These are phyloP conservation scores for Xylariales sp. DNA, from an alignment of 2,329 filamentous ascomycete species.

Conservation along the genomic window DNA sequence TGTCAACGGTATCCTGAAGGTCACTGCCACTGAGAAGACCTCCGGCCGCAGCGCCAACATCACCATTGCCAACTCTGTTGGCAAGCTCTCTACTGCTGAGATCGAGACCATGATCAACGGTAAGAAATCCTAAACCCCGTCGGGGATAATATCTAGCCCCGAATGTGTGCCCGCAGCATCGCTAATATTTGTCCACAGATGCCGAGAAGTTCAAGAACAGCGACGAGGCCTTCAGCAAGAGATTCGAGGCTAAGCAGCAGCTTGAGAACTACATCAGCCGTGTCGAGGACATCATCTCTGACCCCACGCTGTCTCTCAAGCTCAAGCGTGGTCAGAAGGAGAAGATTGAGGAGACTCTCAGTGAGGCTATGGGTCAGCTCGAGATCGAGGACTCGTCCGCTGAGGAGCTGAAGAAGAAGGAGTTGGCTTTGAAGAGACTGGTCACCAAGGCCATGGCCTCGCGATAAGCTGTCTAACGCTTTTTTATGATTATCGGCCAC, in stretches of 20 bases:
- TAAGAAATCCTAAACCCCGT: too few relatives aligned
- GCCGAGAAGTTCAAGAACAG: slow-evolving; percentile 98
- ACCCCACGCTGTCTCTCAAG: slow-evolving; percentile 93
- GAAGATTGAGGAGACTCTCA: slow-evolving; percentile 96
- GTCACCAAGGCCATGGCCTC: slow-evolving; percentile 98
- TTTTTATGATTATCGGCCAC: slow-evolving; percentile 19
- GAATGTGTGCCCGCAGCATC: too few relatives aligned
- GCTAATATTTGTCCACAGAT: too few relatives aligned
- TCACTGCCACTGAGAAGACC: slow-evolving; percentile 98
- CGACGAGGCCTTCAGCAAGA: slow-evolving; percentile 99
- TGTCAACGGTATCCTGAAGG: slow-evolving; percentile 99
- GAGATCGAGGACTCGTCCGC: slow-evolving; percentile 89
- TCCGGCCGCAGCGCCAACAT: slow-evolving; percentile 98
- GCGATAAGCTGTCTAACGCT: slow-evolving; percentile 53
- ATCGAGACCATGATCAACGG: slow-evolving; percentile 98
- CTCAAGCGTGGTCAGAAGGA: slow-evolving; percentile 99
- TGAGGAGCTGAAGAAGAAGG: slow-evolving; percentile 99
- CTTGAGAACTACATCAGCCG: slow-evolving; percentile 98
- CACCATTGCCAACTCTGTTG: slow-evolving; percentile 98
- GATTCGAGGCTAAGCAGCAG: slow-evolving; percentile 98
- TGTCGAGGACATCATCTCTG: slow-evolving; percentile 97
- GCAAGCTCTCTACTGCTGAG: slow-evolving; percentile 90
- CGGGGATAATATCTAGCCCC: too few relatives aligned
- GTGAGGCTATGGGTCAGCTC: slow-evolving; percentile 95
- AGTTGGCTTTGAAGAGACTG: slow-evolving; percentile 93